A percentile compares a stretch with the other conserved stretches of the same genome.
These are phyloP conservation scores for Emericellopsis cladophorae DNA, from an alignment of 2,329 filamentous ascomycete species.

Conservation along the genomic window DNA sequence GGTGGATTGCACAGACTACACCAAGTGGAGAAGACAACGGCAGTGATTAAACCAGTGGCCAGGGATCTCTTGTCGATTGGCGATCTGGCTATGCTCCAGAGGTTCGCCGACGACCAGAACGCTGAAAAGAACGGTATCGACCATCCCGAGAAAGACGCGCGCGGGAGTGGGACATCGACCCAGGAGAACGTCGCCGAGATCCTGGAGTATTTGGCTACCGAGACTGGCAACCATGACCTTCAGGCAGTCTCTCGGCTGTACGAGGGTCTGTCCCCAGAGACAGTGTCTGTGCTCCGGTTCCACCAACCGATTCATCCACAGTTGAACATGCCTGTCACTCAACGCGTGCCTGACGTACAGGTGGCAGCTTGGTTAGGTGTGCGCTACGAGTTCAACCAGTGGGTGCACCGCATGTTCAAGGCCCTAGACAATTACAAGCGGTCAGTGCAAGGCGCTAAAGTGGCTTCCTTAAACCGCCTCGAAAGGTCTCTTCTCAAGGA, in stretches of 20 bases:
- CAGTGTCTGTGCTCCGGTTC: not conserved
- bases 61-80: conserved; percentile 19
- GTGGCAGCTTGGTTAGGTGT: conserved; percentile 34
- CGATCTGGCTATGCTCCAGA: conserved; percentile 25
- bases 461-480: conserved; percentile 44
- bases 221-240: not conserved
- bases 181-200: too few species aligned
- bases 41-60: not conserved
- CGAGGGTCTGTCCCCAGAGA: not conserved
- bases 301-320: conserved; percentile 40
- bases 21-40: too few species aligned
- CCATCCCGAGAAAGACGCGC: too few species aligned
- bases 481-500: conserved; percentile 45
- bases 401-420: conserved; percentile 27
- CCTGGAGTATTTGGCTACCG: too few species aligned
- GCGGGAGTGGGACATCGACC: too few species aligned
- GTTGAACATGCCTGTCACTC: conserved; percentile 41
- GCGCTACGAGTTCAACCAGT: conserved; percentile 36
- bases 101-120: not conserved
- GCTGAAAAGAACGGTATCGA: too few species aligned
- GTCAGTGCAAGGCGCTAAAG: conserved; percentile 30
- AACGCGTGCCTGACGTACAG: conserved; percentile 24
- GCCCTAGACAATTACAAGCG: conserved; percentile 26
- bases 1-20: conserved; percentile 30
- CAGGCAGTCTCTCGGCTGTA: not conserved